Evolutionary conservation across 305 asterid species (phyloP), one percentile per base, ranked within the genome.

Genomic region (Fraxinus albicans): DNA sequence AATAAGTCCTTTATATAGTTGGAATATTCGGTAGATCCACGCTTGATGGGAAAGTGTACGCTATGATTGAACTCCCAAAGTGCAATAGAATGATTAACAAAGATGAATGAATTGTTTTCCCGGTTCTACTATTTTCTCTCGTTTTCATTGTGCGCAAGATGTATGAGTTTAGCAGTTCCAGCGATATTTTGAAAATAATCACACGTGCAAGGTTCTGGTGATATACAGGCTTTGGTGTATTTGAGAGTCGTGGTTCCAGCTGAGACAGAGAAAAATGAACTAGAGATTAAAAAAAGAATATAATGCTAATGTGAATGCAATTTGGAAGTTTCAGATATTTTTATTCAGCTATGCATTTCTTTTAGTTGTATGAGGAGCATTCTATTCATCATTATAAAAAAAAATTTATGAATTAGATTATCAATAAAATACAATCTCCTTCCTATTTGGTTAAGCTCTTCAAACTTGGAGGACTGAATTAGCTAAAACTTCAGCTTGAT

Each of bases 381-480:
- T 23, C 9, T 34, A 77, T 58, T 81, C 65, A 40, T 74, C 40
- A 33, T 74, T 77, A 15, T 33, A n/a, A 42, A 12, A 42, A 12
- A 75, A 78, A 29, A 0, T 29, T 40, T 9, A 21, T 27, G 58
- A 40, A 70, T 34, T 31, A 81, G 23, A 29, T 17, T 75, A 12
- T 13, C 17, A 42, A 38, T 23, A 65, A 23, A 21, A 8, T 23
- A 65, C 73, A 65, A 21, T 29, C 42, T 17, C 25, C 29, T 15
- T 40, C 29, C 27, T 3, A n/a, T 6, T 9, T 13, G 19, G 75
- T 58, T 34, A n/a, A 25, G 78, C 79, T 8, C 70, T 50, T 78
- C 73, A 63, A 47, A 74, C 34, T 63, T 72, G 15, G 87, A 77
- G 72, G 35, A 36, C 44, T 29, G 17, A 25, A 67, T 84, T 47